Evolutionary conservation across 495 filamentous ascomycete genomes (phyloP).

Genomic region (Penicillium angulare): DNA sequence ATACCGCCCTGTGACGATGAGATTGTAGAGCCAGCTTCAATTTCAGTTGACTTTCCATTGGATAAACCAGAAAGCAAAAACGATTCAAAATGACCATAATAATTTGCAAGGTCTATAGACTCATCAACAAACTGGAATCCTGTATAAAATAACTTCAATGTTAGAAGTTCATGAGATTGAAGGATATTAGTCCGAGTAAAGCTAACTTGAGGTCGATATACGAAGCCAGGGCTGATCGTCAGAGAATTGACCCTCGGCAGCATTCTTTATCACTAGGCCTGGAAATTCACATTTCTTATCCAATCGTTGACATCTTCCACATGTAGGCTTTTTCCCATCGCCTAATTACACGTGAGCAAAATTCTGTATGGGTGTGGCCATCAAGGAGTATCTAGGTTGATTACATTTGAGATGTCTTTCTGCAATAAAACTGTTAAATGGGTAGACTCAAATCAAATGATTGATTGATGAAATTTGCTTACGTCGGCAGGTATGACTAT

Average conservation of each 20-base stretch:
- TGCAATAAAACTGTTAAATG: background rate
- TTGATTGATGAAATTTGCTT: too few relatives aligned
- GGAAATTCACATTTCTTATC: background rate
- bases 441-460: background rate
- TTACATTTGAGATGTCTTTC: constrained; percentile 2
- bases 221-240: background rate
- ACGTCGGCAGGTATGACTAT: too few relatives aligned
- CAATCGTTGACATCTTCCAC: background rate
- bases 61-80: background rate
- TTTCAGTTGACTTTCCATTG: background rate
- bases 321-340: background rate
- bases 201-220: background rate
- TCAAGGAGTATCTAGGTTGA: background rate
- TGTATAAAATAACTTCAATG: background rate
- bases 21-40: background rate
- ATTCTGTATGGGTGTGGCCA: too few relatives aligned
- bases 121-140: constrained; percentile 3
- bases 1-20: too few relatives aligned
- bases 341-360: too few relatives aligned
- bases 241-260: background rate
- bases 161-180: too few relatives aligned
- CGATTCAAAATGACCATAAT: background rate
- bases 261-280: background rate
- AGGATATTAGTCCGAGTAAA: background rate
- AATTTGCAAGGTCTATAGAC: constrained; percentile 1